Percentiles rank a stretch among this genome's conserved stretches.
These are phyloP conservation scores for Penicillium pulvis DNA, from an alignment of 495 filamentous ascomycete genomes.

Conservation along the genomic window DNA sequence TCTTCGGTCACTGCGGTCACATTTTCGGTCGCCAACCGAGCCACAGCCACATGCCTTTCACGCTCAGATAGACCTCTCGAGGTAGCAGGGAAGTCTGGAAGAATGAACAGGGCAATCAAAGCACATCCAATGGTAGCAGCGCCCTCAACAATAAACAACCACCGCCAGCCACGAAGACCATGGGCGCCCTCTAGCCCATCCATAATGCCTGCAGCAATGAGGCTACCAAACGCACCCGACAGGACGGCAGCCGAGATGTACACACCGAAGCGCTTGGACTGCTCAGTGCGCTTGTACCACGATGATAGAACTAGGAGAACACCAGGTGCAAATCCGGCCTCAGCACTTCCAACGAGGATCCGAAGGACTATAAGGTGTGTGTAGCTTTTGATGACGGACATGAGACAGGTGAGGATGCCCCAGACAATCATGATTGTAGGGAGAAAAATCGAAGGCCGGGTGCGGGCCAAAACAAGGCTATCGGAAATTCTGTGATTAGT, in stretches of 20 bases:
- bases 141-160: constrained; percentile 74
- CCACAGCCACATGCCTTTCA: constrained; percentile 28
- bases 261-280: constrained; percentile 51
- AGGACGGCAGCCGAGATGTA: constrained; percentile 52
- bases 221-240: constrained; percentile 53
- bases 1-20: constrained; percentile 24
- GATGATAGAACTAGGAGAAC: constrained; percentile 50
- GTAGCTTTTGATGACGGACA: constrained; percentile 47
- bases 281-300: constrained; percentile 55
- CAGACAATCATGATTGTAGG: constrained; percentile 47
- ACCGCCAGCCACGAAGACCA: constrained; percentile 67
- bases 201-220: constrained; percentile 47
- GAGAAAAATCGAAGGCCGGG: constrained; percentile 47
- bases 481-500: background rate
- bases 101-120: constrained; percentile 28
- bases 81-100: constrained; percentile 36
- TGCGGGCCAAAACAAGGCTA: constrained; percentile 44
- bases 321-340: constrained; percentile 47
- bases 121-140: constrained; percentile 45
- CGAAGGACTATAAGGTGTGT: constrained; percentile 43
- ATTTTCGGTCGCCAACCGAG: constrained; percentile 20
- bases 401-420: constrained; percentile 37
- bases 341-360: constrained; percentile 38
- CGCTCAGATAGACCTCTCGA: constrained; percentile 25
- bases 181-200: constrained; percentile 33